Base-by-base conservation (phyloP, 768 basidiomycete genomes). In the Trametes sanguinea region DNA sequence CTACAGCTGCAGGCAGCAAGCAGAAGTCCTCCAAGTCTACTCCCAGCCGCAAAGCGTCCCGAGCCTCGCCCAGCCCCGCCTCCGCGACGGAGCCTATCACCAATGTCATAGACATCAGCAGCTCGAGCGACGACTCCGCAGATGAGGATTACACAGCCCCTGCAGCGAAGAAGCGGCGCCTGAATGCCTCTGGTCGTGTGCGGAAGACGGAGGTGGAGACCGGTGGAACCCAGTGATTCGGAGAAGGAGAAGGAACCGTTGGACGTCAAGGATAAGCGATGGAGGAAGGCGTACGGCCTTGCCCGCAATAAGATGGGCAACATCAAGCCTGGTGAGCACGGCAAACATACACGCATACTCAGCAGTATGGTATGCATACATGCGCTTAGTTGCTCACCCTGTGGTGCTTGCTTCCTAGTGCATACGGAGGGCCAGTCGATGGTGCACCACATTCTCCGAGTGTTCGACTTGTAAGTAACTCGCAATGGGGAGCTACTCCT, bases 401-500 rank as follows among this genome's bases (percentile, higher is more conserved):
- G 39, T 8, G n/a, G 40, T 6, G 13, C 29, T n/a, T 51, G 35
- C n/a, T 10, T 43, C 22, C 0, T 64, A 94, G 92, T 92, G 37
- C 90, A 94, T 71, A 78, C 74, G 0, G 77, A 87, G 64, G 79
- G 77, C 3, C 80, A 89, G 68, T 85, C 81, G 45, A 84, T 77
- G 64, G 79, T 92, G 4, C 81, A 90, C 62, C 81, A 89, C 47
- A 89, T 92, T 51, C 82, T 94, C 29, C 84, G 88, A 11, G 81
- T 86, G n/a, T 93, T 93, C 67, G 93, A 94, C 70, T 75, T 90
- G 87, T 89, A 68, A 57, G 68, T 64, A 11, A 37, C 11, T 6
- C 11, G 35, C 11, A 6, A 11, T 43, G 29, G 9, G 30, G 6
- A 44, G 17, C n/a, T n/a, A 58, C 30, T 6, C 35, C 47, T 30